These are phyloP conservation scores for Excoecaria cochinchinensis DNA, from an alignment of 345 rosid species.

Conservation along the genomic window DNA sequence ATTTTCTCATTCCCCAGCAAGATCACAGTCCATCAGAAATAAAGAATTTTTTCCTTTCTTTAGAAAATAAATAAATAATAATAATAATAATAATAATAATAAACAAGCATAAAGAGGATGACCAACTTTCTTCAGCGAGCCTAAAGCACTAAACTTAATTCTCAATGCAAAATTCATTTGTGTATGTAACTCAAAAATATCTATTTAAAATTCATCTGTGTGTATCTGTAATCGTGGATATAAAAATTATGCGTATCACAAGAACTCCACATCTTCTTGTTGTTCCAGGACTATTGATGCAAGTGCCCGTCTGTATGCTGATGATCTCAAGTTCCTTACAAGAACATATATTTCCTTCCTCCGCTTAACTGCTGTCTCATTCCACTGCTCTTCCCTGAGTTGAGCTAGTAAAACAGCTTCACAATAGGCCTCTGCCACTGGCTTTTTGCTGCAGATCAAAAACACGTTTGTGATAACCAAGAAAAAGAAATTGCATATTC, in stretches of 20 bases:
- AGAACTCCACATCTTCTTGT: conserved; percentile 51
- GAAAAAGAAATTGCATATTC: neutral
- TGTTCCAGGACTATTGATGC: conserved; percentile 70
- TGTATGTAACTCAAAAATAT: neutral
- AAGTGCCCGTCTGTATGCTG: conserved; percentile 75
- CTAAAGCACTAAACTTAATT: neutral
- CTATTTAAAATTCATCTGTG: neutral
- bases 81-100: too few species aligned
- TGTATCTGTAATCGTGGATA: neutral
- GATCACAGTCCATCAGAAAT: too few species aligned
- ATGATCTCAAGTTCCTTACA: conserved; percentile 76
- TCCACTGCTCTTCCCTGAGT: conserved; percentile 76
- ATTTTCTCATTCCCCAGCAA: too few species aligned
- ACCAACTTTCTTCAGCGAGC: neutral
- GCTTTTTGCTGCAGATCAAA: conserved; percentile 59
- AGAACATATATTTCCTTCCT: conserved; percentile 71
- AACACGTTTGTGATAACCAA: neutral
- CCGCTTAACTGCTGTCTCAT: conserved; percentile 39
- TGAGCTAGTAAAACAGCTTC: conserved; percentile 61
- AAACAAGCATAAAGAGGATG: too few species aligned
- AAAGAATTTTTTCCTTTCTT: too few species aligned
- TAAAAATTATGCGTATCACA: conserved; percentile 27
- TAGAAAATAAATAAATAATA: too few species aligned
- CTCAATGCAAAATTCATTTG: neutral
- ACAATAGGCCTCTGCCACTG: conserved; percentile 58